Percentiles rank a stretch among this genome's conserved stretches.
phyloP scores from a whole-genome alignment of 202 grass and related monocot species.

The Digitaria exilis region DNA sequence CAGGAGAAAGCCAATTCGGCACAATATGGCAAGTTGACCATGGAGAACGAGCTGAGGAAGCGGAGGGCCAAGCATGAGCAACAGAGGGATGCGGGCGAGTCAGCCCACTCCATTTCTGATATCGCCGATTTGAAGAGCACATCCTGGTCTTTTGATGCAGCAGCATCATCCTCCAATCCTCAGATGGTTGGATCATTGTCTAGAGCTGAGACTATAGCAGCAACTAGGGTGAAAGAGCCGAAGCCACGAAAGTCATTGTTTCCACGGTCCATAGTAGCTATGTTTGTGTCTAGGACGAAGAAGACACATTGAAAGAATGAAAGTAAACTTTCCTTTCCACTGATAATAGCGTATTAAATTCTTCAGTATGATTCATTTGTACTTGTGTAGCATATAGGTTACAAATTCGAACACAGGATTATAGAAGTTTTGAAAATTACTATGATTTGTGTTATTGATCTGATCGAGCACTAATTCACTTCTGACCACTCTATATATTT shows the following conservation, averaged over 20 bases:
- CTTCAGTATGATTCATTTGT: constrained; percentile 24
- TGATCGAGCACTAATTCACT: not conserved
- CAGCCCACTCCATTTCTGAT: constrained; percentile 23
- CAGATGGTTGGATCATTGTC: constrained; percentile 21
- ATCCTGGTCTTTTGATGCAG: constrained; percentile 23
- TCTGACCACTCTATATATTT: not conserved
- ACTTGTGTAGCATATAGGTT: constrained; percentile 41
- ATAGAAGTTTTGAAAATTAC: constrained; percentile 19
- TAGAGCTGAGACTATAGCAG: constrained; percentile 37
- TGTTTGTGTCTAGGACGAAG: constrained; percentile 68
- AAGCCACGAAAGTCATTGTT: constrained; percentile 60
- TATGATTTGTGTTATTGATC: not conserved
- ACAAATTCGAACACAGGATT: not conserved
- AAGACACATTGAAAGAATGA: constrained; percentile 63
- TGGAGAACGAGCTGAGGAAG: constrained; percentile 69
- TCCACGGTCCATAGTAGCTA: constrained; percentile 53
- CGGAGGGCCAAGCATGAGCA: constrained; percentile 58
- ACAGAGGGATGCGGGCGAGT: constrained; percentile 4
- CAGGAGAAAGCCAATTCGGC: constrained; percentile 60
- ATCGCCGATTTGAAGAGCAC: constrained; percentile 30
- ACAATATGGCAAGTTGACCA: constrained; percentile 50
- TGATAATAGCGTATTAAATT: not conserved
- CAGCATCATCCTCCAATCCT: constrained; percentile 32
- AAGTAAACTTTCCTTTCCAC: constrained; percentile 35
- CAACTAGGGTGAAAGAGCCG: constrained; percentile 23